Base-by-base conservation (phyloP, 2,329 filamentous ascomycete genomes). In the Didymella keratinophila region DNA sequence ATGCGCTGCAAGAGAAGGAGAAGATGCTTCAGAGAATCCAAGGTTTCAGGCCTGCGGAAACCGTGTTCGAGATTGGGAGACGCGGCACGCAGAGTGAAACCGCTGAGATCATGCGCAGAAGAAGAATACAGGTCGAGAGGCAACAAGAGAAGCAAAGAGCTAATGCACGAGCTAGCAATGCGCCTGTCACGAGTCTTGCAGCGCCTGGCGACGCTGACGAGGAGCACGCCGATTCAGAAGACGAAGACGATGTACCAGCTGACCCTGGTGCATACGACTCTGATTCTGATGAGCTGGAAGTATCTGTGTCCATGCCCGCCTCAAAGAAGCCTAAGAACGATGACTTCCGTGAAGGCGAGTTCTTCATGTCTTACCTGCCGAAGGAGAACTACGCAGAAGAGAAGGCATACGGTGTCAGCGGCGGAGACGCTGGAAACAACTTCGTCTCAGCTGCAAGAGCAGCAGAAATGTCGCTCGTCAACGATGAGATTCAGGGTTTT, bases 351-450 rank as follows among this genome's bases (percentile, higher is more conserved):
- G 93, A 97, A 74, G 85, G 88, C 0, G 93, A 97, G 43, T 87
- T 95, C 68, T 99, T 96, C 87, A 98, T 99, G 93, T 91, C 92
- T 10, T 99, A 99, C 82, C 91, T 87, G 1, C 95, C 95, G 0
- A 89, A 90, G 61, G 88, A 87, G 68, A 95, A 94, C 76, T 83
- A 90, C 4, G 91, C 90, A 51, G 94, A 98, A 79, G 93, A 97
- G 74, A 90, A 91, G 53, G 95, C 89, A 12, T 99, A 99, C 78
- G 93, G 93, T 63, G 93, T 99, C 18, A 92, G 96, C 77, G 91
- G 92, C 0, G 92, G 92, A 65, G 80, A 81, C 52, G 79, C 79
- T 20, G 78, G 78, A 28, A 78, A 78, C 34, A 93, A 90, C 78
- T 99, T 99, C 79, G 85, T 96, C 45, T 88, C 93, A 71, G 92